These are phyloP conservation scores for Gnetum montanum DNA, from an alignment of 75 land plant species.

Conservation along the genomic window DNA sequence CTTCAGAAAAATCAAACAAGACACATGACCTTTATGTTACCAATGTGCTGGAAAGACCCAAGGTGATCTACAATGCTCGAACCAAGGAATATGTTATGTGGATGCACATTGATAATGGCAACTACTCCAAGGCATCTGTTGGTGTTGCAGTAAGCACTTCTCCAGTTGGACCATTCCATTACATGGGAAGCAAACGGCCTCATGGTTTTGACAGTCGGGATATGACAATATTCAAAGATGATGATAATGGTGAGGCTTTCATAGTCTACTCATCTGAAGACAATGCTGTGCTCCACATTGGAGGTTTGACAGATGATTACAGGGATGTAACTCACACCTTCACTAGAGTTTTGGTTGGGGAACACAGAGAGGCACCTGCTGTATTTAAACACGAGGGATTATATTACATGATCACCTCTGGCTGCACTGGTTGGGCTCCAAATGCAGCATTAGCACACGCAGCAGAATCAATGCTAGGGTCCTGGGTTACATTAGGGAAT, in stretches of 20 bases:
- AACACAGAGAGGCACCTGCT: constrained; percentile 94
- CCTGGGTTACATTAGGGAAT: constrained; percentile 93
- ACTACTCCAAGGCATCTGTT: constrained; percentile 90
- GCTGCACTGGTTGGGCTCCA: constrained; percentile 97
- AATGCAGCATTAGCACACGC: constrained; percentile 90
- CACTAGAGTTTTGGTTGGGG: constrained; percentile 57
- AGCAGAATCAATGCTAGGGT: constrained; percentile 98
- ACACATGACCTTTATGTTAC: constrained; percentile 71
- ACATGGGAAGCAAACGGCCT: constrained; percentile 76
- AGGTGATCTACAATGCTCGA: constrained; percentile 74
- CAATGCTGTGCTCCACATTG: constrained; percentile 88
- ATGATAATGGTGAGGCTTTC: constrained; percentile 81
- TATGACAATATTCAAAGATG: constrained; percentile 97
- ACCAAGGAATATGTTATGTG: constrained; percentile 90
- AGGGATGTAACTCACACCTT: constrained; percentile 42
- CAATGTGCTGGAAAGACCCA: constrained; percentile 95
- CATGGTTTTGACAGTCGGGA: constrained; percentile 94
- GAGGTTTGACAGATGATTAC: constrained; percentile 77
- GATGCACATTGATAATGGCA: constrained; percentile 95
- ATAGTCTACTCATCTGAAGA: constrained; percentile 82
- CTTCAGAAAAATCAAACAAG: constrained; percentile 56
- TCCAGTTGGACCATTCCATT: constrained; percentile 86
- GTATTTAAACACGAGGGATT: constrained; percentile 72
- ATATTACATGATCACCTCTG: constrained; percentile 99
- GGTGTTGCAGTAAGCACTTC: constrained; percentile 82